These are phyloP conservation scores for Stropharia rugosoannulata DNA, from an alignment of 768 basidiomycete species.

Conservation along the genomic window DNA sequence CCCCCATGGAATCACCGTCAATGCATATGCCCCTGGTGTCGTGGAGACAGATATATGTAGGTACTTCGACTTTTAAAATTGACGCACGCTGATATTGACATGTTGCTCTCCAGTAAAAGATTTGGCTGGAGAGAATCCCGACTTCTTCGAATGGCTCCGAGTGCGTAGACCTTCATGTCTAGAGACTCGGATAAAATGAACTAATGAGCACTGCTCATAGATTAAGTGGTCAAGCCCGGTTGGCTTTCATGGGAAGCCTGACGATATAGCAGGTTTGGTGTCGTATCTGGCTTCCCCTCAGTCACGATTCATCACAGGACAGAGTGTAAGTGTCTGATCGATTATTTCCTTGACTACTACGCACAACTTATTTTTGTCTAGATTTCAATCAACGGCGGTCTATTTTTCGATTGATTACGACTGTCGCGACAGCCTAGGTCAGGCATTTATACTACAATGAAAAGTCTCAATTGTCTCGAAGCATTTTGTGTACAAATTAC, in stretches of 20 bases:
- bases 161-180: background rate
- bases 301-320: slow-evolving; percentile 32
- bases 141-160: background rate
- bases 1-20: slow-evolving; percentile 25
- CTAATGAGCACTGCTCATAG: background rate
- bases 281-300: slow-evolving; percentile 32
- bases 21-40: slow-evolving; percentile 27
- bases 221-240: slow-evolving; percentile 6
- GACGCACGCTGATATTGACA: background rate
- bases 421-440: too few species aligned
- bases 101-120: background rate
- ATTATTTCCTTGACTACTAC: too few species aligned
- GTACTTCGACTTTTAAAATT: background rate
- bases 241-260: slow-evolving; percentile 22
- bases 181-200: too few species aligned
- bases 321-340: background rate
- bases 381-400: too few species aligned
- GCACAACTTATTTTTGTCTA: too few species aligned
- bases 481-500: too few species aligned
- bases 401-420: too few species aligned
- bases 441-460: too few species aligned
- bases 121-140: background rate
- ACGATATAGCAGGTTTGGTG: slow-evolving; percentile 31
- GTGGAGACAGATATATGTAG: slow-evolving; percentile 22
- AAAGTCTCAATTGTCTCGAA: too few species aligned